Evolutionary conservation across 495 filamentous ascomycete genomes (phyloP), one percentile per base, ranked within the genome.

Genomic region (Penicillium canescens): DNA sequence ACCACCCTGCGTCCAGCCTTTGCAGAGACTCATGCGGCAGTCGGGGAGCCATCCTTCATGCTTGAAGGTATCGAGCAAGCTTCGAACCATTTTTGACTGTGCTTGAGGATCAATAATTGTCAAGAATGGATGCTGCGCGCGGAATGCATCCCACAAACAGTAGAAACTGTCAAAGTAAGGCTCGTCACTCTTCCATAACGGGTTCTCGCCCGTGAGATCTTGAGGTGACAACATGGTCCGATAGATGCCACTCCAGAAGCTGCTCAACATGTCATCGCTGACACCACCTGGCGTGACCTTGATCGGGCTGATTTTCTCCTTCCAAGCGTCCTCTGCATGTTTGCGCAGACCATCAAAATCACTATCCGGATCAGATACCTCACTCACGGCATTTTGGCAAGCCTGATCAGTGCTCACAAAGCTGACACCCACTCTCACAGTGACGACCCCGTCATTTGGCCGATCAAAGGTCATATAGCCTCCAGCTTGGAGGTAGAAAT

Each of bases 131-230:
- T 89, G 82, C 40, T 87, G 84, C 14, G 81, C 83, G 2, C 89
- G 75, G 59, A 89, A 92, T 6, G 79, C 79, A 60, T 92, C 88
- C 88, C 87, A 91, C 12, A 86, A 68, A 56, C 85, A 91, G 60
- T 91, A 92, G 46, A 85, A 90, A 1, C 83, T 87, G 60, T 92
- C 88, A 60, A 85, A 92, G 53, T 92, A 91, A 4, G 88, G 88
- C 69, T 91, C 88, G 20, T 71, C 75, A 35, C 82, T 87, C 6
- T 81, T 54, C 85, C 88, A 92, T 1, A 86, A 58, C 4, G 87
- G 88, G 52, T 91, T 92, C 65, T 92, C 88, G 0, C 87, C 87
- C 0, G 88, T 91, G 60, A 90, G 86, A 47, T 91, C 86, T 58
- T 91, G 88, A 4, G 87, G 88, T 37, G 83, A 86, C 13, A 90